Conservation (phyloP, 495 filamentous ascomycete genomes). For the Aspergillus avenaceus region DNA sequence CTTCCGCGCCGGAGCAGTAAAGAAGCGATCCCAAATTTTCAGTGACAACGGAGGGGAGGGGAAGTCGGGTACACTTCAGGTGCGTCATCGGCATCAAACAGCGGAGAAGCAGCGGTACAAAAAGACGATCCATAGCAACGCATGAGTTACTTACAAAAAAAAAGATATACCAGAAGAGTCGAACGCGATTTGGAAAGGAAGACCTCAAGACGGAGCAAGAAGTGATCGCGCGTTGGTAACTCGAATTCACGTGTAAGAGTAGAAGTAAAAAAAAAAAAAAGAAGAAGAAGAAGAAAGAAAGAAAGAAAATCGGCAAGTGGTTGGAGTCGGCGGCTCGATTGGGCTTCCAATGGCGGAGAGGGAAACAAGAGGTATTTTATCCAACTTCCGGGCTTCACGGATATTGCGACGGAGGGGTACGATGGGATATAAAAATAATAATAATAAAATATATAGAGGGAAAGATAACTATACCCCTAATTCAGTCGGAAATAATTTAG, state of each 20-base stretch:
- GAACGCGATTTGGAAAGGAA: background rate
- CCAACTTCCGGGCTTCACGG: background rate
- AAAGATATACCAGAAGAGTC: background rate
- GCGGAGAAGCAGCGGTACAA: slow-evolving; percentile 1
- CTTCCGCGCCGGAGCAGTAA: background rate
- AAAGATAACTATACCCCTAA: background rate
- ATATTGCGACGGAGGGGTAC: background rate
- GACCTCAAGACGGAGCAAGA: background rate
- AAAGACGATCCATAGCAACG: background rate
- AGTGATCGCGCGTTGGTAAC: background rate
- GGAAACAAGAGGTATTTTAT: background rate
- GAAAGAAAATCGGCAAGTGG: no score
- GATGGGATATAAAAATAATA: background rate
- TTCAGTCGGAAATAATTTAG: background rate
- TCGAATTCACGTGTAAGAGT: background rate
- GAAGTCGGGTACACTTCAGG: background rate
- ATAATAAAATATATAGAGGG: background rate
- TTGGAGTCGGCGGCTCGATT: background rate
- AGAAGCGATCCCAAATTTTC: background rate
- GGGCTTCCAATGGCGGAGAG: background rate
- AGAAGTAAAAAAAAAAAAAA: no score
- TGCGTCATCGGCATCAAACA: slow-evolving; percentile 15
- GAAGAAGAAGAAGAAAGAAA: background rate
- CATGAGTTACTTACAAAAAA: slow-evolving; percentile 3
- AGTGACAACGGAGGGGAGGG: background rate